Evolutionary conservation across 805 yeast species (phyloP).

Genomic region (Helenozyma baotianmanensis): DNA sequence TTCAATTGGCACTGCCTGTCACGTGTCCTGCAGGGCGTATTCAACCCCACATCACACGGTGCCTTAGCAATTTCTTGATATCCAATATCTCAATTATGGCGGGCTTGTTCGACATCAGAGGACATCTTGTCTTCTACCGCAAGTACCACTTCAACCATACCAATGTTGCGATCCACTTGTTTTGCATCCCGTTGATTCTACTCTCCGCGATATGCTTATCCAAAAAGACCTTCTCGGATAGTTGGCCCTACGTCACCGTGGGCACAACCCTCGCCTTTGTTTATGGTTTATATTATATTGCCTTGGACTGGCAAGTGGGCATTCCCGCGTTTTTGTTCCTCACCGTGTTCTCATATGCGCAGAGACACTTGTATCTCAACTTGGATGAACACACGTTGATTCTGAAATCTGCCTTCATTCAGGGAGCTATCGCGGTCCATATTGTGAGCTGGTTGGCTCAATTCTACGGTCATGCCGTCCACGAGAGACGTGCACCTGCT

Average conservation of each 20-base stretch:
- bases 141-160: slow-evolving; percentile 34
- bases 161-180: slow-evolving; percentile 72
- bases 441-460: slow-evolving; percentile 71
- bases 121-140: slow-evolving; percentile 36
- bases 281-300: slow-evolving; percentile 56
- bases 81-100: slow-evolving; percentile 20
- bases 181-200: slow-evolving; percentile 77
- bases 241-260: slow-evolving; percentile 34
- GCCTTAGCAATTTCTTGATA: too few relatives aligned
- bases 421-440: slow-evolving; percentile 40
- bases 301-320: slow-evolving; percentile 47
- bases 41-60: too few relatives aligned
- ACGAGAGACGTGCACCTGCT: slow-evolving; percentile 84
- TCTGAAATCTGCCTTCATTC: slow-evolving; percentile 18
- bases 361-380: slow-evolving; percentile 18
- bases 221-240: slow-evolving; percentile 2
- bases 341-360: slow-evolving; percentile 18
- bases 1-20: too few relatives aligned
- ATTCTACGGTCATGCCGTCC: slow-evolving; percentile 81
- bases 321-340: slow-evolving; percentile 25
- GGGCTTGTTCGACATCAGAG: slow-evolving; percentile 30
- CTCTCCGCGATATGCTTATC: slow-evolving; percentile 45
- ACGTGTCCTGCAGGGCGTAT: too few relatives aligned
- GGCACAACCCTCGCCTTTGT: slow-evolving; percentile 43
- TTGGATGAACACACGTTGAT: slow-evolving; percentile 4